Evolutionary conservation across 805 yeast species (phyloP).

Genomic region (Candida yuanshanica): DNA sequence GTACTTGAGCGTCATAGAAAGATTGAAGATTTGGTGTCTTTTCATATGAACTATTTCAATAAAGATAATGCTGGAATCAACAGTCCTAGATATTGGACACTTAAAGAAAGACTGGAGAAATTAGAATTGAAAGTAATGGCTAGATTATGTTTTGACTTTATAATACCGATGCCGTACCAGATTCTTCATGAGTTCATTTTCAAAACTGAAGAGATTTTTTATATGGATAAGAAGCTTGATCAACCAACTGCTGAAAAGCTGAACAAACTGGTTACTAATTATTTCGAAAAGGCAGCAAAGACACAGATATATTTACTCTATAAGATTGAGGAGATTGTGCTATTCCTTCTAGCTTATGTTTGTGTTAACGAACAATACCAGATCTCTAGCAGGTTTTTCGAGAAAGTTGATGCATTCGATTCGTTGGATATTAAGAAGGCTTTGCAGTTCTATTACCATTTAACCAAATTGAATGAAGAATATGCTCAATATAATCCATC

Average conservation of each 20-base stretch:
- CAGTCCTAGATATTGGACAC: slow-evolving; percentile 7
- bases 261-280: neutral
- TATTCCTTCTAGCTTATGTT: slow-evolving; percentile 7
- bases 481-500: neutral
- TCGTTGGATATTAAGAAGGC: neutral
- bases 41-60: neutral
- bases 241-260: neutral
- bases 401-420: neutral
- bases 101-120: slow-evolving; percentile 12
- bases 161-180: slow-evolving; percentile 13
- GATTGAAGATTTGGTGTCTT: slow-evolving; percentile 4
- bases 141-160: slow-evolving; percentile 21
- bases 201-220: neutral
- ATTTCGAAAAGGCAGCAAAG: slow-evolving; percentile 2
- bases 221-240: neutral
- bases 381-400: slow-evolving; percentile 14
- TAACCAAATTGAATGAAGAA: slow-evolving; percentile 1
- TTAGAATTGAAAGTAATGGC: slow-evolving; percentile 19
- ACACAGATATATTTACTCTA: slow-evolving; percentile 16
- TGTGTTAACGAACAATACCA: slow-evolving; percentile 2
- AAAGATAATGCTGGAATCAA: neutral
- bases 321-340: slow-evolving; percentile 5
- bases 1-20: slow-evolving; percentile 15
- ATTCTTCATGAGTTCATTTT: neutral
- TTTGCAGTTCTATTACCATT: slow-evolving; percentile 1